phyloP scores from a whole-genome alignment of 257 asterid species.

The Scutellaria barbata region DNA sequence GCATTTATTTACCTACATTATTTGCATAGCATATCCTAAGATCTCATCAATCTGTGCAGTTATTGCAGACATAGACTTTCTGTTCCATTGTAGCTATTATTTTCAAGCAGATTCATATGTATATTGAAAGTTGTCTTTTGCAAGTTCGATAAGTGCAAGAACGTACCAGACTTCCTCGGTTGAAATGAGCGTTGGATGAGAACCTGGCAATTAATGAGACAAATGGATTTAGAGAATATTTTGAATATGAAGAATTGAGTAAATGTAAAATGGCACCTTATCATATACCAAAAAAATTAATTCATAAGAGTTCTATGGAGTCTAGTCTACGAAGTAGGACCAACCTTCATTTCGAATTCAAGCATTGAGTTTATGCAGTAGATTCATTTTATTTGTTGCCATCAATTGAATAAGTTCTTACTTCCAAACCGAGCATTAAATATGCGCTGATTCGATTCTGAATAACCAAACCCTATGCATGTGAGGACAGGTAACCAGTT shows the following conservation, averaged over 20 bases:
- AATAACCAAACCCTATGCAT: not conserved
- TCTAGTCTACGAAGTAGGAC: not conserved
- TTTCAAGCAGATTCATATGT: too few relatives aligned
- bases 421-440: not conserved
- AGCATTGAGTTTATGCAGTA: not conserved
- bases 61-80: too few relatives aligned
- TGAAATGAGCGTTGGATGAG: conserved; percentile 3
- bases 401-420: not conserved
- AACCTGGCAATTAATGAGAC: conserved; percentile 4
- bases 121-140: not conserved
- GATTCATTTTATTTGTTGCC: not conserved
- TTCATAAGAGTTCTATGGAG: not conserved
- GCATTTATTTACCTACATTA: too few relatives aligned
- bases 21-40: too few relatives aligned
- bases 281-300: not conserved
- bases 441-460: not conserved
- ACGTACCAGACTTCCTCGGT: not conserved
- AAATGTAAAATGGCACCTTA: not conserved
- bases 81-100: too few relatives aligned
- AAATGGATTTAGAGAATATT: not conserved
- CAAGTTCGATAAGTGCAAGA: not conserved
- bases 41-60: too few relatives aligned
- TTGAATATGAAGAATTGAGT: not conserved
- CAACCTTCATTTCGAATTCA: too few relatives aligned
- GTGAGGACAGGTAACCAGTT: too few relatives aligned